Evolutionary conservation across 441 rosid genomes (phyloP).

Genomic region (Populus hybrid): DNA sequence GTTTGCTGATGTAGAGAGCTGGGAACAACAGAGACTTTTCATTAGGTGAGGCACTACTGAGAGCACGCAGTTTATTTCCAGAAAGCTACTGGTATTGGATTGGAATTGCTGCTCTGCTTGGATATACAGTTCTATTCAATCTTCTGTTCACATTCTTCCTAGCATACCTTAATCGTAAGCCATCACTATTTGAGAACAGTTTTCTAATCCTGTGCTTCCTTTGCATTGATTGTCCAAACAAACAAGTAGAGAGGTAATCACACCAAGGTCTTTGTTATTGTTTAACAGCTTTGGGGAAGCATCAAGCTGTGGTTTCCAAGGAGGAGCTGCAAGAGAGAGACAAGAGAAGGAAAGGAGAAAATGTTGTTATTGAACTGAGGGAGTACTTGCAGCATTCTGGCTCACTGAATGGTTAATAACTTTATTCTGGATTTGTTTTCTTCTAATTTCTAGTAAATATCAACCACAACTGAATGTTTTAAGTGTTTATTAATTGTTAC

Average conservation of each 20-base stretch:
- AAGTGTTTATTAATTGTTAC: conserved; percentile 22
- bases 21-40: conserved; percentile 43
- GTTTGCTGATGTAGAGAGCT: conserved; percentile 45
- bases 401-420: conserved; percentile 62
- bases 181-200: conserved; percentile 20
- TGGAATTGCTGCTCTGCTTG: conserved; percentile 86
- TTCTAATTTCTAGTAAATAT: background rate
- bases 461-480: background rate
- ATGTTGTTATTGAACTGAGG: conserved; percentile 68
- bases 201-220: background rate
- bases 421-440: conserved; percentile 16
- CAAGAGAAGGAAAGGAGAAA: conserved; percentile 79
- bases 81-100: conserved; percentile 98
- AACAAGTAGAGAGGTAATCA: conserved; percentile 6
- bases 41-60: conserved; percentile 68
- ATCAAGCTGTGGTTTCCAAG: conserved; percentile 82
- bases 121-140: conserved; percentile 75
- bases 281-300: conserved; percentile 69
- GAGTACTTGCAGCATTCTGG: conserved; percentile 79
- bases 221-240: background rate
- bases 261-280: conserved; percentile 16
- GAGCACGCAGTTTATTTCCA: conserved; percentile 69
- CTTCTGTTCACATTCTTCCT: conserved; percentile 74
- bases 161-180: conserved; percentile 77
- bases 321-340: conserved; percentile 87